Base-by-base conservation (phyloP, 2,329 filamentous ascomycete genomes). In the Diplocarpon mali region DNA sequence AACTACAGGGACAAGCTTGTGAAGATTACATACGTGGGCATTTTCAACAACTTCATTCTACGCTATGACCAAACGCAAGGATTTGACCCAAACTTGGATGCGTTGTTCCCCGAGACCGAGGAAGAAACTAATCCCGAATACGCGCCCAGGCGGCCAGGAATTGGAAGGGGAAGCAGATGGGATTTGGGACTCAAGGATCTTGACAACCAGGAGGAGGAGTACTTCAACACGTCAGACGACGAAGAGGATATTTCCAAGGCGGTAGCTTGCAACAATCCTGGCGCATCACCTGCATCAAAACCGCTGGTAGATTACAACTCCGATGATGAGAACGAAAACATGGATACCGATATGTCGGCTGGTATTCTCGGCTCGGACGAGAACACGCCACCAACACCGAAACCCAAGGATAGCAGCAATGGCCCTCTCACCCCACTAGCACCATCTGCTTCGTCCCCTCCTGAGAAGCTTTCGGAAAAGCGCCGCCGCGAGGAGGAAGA, bases 301-400 rank as follows among this genome's bases (percentile, higher is more conserved):
- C 84, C 84, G 1, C 68, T 96, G 16, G 92, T 98, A 29, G 86
- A 95, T 62, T 98, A 98, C 60, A 78, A 82, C 0, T 93, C 93
- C 31, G 89, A 95, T 54, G 90, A 95, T 47, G 86, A 92, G n/a
- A 78, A 75, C 11, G 79, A 83, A 63, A 80, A 81, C 57, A 67
- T 75, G 35, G 71, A 80, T 45, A 61, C 71, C 56, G 54, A 71
- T 57, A 50, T 60, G 48, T 51, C 66, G 53, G 48, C 61, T 7
- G 56, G 55, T 6, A 57, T 50, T 30, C 29, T 44, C 13, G 38
- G 29, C 8, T 34, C 34, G 11, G 45, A 50, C n/a, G 50, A 49
- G 28, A 55, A 56, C 43, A 53, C 54, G 11, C 49, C 58, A 5
- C 56, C 52, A 11, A 44, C 46, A n/a, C 42, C 51, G 27, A 41